Evolutionary conservation across 225 moss, liverwort and hornwort species (phyloP), one percentile per base, ranked within the genome.

Genomic region (Lunularia cruciata): DNA sequence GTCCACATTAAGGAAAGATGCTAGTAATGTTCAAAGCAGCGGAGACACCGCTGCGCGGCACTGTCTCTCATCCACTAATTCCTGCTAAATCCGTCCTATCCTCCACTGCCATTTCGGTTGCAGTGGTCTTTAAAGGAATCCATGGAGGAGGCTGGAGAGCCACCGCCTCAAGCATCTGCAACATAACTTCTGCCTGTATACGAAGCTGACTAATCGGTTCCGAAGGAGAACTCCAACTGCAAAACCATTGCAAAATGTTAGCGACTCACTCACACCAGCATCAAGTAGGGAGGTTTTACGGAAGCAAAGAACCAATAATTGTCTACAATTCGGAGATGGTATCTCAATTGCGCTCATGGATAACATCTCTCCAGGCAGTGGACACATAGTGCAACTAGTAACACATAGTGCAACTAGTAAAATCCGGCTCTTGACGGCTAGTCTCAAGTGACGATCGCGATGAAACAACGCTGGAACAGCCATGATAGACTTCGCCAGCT

Each of bases 141-240:
- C 95, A 88, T 70, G 84, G 86, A 72, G 84, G 84, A 76, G 92
- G 77, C 72, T 83, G 85, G 57, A 83, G 77, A 80, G 83, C 95
- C 95, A 85, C 85, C 65, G 83, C 73, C 81, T 81, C 75, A 78
- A 87, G 71, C 77, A 81, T 73, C 73, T 73, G 79, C 82, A 76
- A 85, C 95, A 92, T 92, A 68, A 75, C 84, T 85, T 73, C 74
- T 67, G 75, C 37, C 57, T 69, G 62, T 51, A 20, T 5, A 65
- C 46, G 37, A 63, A 61, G 38, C 59, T 59, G 60, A 62, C 60
- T 70, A 69, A 52, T 51, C n/a, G 57, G 43, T 54, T 40, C 42
- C 34, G 16, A 49, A 65, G 39, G 19, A 68, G 46, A 23, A 49
- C 76, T 52, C 73, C 73, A 47, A 73, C 78, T 78, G 72, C 73